phyloP scores from a whole-genome alignment of 305 asterid genomes.

The Fraxinus floribunda region DNA sequence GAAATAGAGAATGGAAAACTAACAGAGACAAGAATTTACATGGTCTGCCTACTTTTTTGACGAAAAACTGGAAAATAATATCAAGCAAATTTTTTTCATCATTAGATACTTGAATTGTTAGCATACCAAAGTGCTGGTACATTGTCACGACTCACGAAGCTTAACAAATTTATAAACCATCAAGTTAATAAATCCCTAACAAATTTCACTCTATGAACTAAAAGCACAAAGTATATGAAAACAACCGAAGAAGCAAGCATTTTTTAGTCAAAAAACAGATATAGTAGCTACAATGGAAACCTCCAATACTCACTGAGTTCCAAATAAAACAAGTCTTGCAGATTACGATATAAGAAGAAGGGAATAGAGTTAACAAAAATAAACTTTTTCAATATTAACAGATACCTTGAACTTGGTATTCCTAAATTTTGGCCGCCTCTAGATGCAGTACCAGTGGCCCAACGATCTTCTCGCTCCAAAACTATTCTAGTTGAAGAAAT shows the following conservation, averaged over 20 bases:
- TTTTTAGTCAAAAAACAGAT: slow-evolving; percentile 2
- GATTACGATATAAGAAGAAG: slow-evolving; percentile 3
- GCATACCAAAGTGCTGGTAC: not conserved
- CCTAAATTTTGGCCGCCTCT: slow-evolving; percentile 48
- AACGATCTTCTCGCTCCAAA: slow-evolving; percentile 50
- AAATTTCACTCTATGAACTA: not conserved
- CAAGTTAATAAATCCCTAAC: slow-evolving; percentile 3
- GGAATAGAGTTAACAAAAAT: slow-evolving; percentile 3
- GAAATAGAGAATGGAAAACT: not conserved
- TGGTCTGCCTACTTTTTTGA: not conserved
- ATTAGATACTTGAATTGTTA: not conserved
- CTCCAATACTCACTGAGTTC: slow-evolving; percentile 4
- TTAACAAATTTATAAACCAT: slow-evolving; percentile 1
- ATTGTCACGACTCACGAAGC: not conserved
- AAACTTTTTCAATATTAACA: slow-evolving; percentile 15
- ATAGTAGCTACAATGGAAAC: slow-evolving; percentile 2
- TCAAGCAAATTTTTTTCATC: not conserved
- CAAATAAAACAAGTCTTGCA: not conserved
- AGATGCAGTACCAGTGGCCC: slow-evolving; percentile 42
- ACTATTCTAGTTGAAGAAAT: slow-evolving; percentile 52
- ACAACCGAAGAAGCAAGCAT: not conserved
- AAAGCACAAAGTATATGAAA: not conserved
- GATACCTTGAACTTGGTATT: slow-evolving; percentile 61
- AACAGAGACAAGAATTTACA: not conserved
- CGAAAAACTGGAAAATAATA: not conserved